Conservation (phyloP, 1,284 basidiomycete genomes). For the Stygiomarasmius scandens region DNA sequence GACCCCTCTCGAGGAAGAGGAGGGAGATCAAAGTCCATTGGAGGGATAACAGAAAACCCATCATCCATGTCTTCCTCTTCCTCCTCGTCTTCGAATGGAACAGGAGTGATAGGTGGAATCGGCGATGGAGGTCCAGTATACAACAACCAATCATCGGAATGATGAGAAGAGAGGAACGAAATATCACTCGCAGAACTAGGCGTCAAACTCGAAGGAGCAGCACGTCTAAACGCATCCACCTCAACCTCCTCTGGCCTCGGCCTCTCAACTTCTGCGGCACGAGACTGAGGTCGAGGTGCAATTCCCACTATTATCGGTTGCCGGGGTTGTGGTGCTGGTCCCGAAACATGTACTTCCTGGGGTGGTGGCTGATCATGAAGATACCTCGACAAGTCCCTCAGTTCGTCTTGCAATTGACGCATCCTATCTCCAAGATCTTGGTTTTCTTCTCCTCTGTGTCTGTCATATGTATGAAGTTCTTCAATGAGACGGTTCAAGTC, state of each 20-base stretch:
- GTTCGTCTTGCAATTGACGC: constrained; percentile 60
- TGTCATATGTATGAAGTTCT: constrained; percentile 64
- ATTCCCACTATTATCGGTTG: too few species aligned
- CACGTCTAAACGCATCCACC: constrained; percentile 5
- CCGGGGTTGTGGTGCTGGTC: constrained; percentile 3
- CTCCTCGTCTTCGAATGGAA: not conserved
- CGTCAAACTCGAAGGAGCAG: constrained; percentile 20
- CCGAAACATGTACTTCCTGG: constrained; percentile 5
- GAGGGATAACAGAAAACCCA: constrained; percentile 30
- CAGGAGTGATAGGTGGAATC: not conserved
- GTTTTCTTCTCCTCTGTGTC: constrained; percentile 58
- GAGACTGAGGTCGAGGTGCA: constrained; percentile 7
- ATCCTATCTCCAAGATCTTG: constrained; percentile 64
- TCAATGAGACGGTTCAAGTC: constrained; percentile 70
- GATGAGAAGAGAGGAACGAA: constrained; percentile 73
- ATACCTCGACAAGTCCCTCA: constrained; percentile 58
- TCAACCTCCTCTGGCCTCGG: constrained; percentile 7
- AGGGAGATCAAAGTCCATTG: not conserved
- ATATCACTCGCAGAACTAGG: constrained; percentile 55
- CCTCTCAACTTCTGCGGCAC: constrained; percentile 2
- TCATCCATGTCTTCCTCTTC: constrained; percentile 12
- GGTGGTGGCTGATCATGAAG: constrained; percentile 32
- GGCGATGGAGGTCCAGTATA: constrained; percentile 15
- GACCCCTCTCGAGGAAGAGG: constrained; percentile 2
- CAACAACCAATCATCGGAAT: constrained; percentile 61